Evolutionary conservation across 768 basidiomycete species (phyloP), one percentile per base, ranked within the genome.

Genomic region (Calvatia gigantea): DNA sequence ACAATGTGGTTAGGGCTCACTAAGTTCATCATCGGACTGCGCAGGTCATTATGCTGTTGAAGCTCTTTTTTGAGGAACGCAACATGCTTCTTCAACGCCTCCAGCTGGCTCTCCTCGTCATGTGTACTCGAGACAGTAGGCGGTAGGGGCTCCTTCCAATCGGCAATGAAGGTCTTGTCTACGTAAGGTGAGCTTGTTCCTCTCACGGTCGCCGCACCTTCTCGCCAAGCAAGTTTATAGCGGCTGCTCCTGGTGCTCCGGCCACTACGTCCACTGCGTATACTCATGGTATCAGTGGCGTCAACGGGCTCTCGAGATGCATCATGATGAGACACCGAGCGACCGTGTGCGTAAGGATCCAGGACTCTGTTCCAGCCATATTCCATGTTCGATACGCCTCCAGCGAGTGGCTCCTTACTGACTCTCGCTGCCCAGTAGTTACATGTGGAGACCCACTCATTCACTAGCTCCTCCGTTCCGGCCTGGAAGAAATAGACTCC

Each of bases 381-480:
- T 69, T 99, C 97, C 91, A 98, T 96, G 73, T 98, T 99, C 46
- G 93, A 94, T 6, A 99, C 95, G 21, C 97, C 97, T 4, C 97
- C 97, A 1, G 90, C 81, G 2, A 99, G 80, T 1, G 97, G 97
- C 66, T 98, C 95, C 63, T 96, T 94, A 70, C 91, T 94, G 54
- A 86, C 91, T 42, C 97, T 80, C 2, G 96, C 97, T 0, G 97
- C 92, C 97, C 97, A 98, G 68, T 99, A 99, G 74, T 98, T 99
- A 81, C 96, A 98, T 0, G 97, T 97, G 37, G 91, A 87, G 6
- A 97, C 95, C 97, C 97, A 98, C 70, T 99, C 97, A 64, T 91
- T 90, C 47, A 97, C 94, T n/a, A 99, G 83, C 62, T 98, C 96
- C 64, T 97, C 96, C 3, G 97, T 99, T 1, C 97, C 97, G 1